Evolutionary conservation across 2,329 filamentous ascomycete genomes (phyloP), one percentile per base, ranked within the genome.

Genomic region (Leptographium galeiforme): DNA sequence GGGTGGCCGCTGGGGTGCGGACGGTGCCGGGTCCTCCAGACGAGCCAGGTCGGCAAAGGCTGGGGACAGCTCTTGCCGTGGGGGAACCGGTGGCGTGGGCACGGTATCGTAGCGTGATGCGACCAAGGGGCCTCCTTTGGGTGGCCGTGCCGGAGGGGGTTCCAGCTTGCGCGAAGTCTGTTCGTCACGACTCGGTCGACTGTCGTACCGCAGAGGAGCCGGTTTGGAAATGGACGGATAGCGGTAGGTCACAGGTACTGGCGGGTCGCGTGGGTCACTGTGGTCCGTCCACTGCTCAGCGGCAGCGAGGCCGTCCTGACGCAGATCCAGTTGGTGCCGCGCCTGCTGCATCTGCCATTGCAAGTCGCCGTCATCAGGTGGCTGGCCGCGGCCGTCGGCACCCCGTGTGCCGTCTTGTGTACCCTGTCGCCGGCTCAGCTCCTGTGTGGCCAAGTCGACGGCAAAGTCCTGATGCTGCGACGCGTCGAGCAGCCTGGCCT

Each of bases 391-490:
- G 25, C 25, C 25, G 3, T 25, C 25, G 25, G 25, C 25, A 2
- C 5, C 25, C 25, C 25, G 25, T 25, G 25, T 25, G 34, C 34
- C 12, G 34, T 8, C 34, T 8, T 10, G 74, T 32, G 75, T 78
- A 12, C 74, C 76, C 58, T 71, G 76, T 56, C 80, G 75, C 44
- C 85, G 75, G 53, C 70, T 73, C 54, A 89, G 77, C 66, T 94
- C 88, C 53, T 78, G 78, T 57, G 84, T 81, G 0, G 88, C 88
- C 34, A 94, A 67, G 58, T 84, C 79, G 8, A 94, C 82, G 0
- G 89, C 89, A 47, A 94, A 69, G 12, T 90, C 84, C 57, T 82
- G 78, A 57, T 94, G 75, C 54, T 89, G 80, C 1, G 75, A 76
- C 0, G 85, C 85, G 61, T 87, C 81, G 14, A 94, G 68, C 1